Evolutionary conservation across 78 protist species (phyloP).

Genomic region (Salpingoeca rosetta): DNA sequence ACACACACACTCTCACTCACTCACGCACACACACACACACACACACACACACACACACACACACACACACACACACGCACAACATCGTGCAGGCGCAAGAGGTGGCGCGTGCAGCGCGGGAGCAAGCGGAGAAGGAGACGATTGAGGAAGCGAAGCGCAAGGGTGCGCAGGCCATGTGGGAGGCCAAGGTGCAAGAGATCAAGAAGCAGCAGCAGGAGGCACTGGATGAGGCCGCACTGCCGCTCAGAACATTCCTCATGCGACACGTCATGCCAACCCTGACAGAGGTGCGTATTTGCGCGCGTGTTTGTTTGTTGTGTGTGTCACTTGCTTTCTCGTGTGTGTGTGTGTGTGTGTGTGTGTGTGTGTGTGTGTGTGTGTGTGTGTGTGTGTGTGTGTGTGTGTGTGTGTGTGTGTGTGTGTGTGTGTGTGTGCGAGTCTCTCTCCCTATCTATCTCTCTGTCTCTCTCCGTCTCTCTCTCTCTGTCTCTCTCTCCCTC

Average conservation of each 20-base stretch:
- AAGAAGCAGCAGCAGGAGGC: constrained; percentile 24
- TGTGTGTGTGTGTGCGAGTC: background rate
- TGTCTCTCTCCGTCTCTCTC: too few species aligned
- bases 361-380: background rate
- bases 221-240: constrained; percentile 30
- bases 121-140: background rate
- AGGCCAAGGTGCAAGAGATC: background rate
- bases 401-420: background rate
- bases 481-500: too few species aligned
- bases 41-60: too few species aligned
- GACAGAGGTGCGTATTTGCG: constrained; percentile 13
- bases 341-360: background rate
- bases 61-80: too few species aligned
- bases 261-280: constrained; percentile 55
- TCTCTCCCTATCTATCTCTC: background rate
- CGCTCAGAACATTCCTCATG: constrained; percentile 44
- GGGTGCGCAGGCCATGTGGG: background rate
- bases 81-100: background rate
- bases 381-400: background rate
- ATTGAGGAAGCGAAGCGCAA: background rate
- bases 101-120: background rate
- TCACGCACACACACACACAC: too few species aligned
- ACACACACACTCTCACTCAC: too few species aligned
- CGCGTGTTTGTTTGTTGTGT: background rate
- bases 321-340: background rate